Evolutionary conservation across 1,139 yeast species (phyloP).

Genomic region (Hyphopichia pseudoburtonii): DNA sequence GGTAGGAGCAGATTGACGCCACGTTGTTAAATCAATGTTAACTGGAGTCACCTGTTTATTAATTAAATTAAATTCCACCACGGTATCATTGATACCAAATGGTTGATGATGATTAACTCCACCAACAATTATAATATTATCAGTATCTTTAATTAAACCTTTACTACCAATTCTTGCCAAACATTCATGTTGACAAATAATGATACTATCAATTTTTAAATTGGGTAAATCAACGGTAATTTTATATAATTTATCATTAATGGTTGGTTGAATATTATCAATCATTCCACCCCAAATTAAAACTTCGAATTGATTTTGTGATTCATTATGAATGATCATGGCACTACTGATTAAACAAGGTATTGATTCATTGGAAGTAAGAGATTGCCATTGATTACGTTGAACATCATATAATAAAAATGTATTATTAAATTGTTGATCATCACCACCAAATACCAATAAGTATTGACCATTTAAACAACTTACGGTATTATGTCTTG

Average conservation of each 20-base stretch:
- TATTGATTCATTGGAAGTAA: slow-evolving; percentile 12
- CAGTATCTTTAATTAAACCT: slow-evolving; percentile 19
- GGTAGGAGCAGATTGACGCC: slow-evolving; percentile 48
- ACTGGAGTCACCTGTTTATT: slow-evolving; percentile 20
- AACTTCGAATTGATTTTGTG: slow-evolving; percentile 34
- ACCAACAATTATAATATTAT: slow-evolving; percentile 51
- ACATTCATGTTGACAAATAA: slow-evolving; percentile 9
- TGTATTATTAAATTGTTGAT: slow-evolving; percentile 7
- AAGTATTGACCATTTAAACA: slow-evolving; percentile 30
- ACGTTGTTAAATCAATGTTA: slow-evolving; percentile 30
- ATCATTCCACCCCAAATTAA: slow-evolving; percentile 57
- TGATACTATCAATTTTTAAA: slow-evolving; percentile 8
- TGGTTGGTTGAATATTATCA: slow-evolving; percentile 27
- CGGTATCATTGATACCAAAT: slow-evolving; percentile 34
- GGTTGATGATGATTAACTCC: slow-evolving; percentile 52
- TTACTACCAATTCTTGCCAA: slow-evolving; percentile 50
- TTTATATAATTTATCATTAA: slow-evolving; percentile 33
- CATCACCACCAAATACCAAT: slow-evolving; percentile 55
- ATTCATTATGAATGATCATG: slow-evolving; percentile 29
- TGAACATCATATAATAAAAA: slow-evolving; percentile 20
- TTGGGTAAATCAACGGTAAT: slow-evolving; percentile 17
- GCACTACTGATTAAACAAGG: slow-evolving; percentile 29
- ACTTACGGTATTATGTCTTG: slow-evolving; percentile 55
- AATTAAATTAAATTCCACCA: slow-evolving; percentile 33
- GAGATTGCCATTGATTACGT: slow-evolving; percentile 14